A percentile compares a stretch with the other conserved stretches of the same genome.
phyloP scores from a whole-genome alignment of 169 alveolate genomes.

The Cryptosporidium ryanae region DNA sequence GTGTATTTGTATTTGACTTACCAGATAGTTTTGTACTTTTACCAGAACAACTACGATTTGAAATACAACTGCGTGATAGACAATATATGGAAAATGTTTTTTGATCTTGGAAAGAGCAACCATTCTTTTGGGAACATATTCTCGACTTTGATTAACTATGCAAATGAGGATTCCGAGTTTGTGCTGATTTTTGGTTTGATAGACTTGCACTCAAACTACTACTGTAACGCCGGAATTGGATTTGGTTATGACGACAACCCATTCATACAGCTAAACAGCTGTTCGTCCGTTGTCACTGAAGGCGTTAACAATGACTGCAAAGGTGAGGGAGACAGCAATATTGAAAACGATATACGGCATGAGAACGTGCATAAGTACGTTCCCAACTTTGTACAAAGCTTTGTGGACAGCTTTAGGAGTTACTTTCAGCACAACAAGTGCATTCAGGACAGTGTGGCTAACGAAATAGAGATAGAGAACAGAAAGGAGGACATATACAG shows the following conservation, averaged over 20 bases:
- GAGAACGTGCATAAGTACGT: not conserved
- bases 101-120: constrained; percentile 24
- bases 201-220: not conserved
- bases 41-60: constrained; percentile 17
- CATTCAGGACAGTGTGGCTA: not conserved
- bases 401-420: constrained; percentile 4
- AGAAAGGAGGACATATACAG: not conserved
- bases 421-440: constrained; percentile 12
- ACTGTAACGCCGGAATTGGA: not conserved
- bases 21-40: constrained; percentile 9
- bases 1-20: constrained; percentile 11
- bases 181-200: constrained; percentile 32
- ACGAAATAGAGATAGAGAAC: constrained; percentile 13
- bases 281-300: not conserved
- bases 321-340: too few species aligned
- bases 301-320: not conserved
- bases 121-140: constrained; percentile 19
- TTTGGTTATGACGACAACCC: not conserved
- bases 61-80: not conserved
- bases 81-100: constrained; percentile 32
- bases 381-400: not conserved
- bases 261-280: not conserved
- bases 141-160: constrained; percentile 27
- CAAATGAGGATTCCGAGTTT: constrained; percentile 35
- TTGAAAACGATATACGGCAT: not conserved